Base-by-base conservation (phyloP, 192 early-diverging fungal species). In the Umbelopsis ramanniana region DNA sequence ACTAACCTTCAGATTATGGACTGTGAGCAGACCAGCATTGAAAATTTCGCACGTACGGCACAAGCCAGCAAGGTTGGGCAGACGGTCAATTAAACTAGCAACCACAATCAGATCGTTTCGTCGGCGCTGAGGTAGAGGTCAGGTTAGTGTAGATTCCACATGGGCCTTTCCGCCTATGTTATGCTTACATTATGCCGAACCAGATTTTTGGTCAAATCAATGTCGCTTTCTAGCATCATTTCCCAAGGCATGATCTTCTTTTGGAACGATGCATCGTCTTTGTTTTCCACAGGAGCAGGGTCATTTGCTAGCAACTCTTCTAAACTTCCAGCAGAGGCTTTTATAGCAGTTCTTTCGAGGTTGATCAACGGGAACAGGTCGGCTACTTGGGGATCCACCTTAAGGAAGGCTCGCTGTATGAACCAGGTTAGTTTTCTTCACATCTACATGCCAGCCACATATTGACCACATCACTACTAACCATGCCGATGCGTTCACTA, bases 171-270 rank as follows among this genome's bases (percentile, higher is more conserved):
- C 15, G 4, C 43, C 4, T 69, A 10, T 43, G 4, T n/a, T 8
- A 14, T 6, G 9, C 22, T 38, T 66, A 71, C 74, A 40, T 71
- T 48, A 35, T 75, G 43, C 2, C 68, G 46, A 6, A 79, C 68
- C 23, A 73, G 47, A 26, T 48, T 40, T n/a, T 78, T 77, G 24
- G 72, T 85, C 48, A 87, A 73, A 50, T 87, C 85, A 21, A 85
- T 76, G 50, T 87, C 84, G n/a, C 73, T 81, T 50, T 81, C 68
- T 26, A 88, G 52, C 82, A 79, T 79, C 54, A 75, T 79, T 72
- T 89, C 85, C 88, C 88, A 90, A 37, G 88, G 88, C 60, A 85
- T 75, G 57, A 90, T 89, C 71, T 89, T 89, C 26, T 81, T 79
- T 80, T 89, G 88, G 33, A 82, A 76, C 1, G 84, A 57, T 17